Base-by-base conservation (phyloP, 2,329 filamentous ascomycete genomes). In the Catunica adiposa region DNA sequence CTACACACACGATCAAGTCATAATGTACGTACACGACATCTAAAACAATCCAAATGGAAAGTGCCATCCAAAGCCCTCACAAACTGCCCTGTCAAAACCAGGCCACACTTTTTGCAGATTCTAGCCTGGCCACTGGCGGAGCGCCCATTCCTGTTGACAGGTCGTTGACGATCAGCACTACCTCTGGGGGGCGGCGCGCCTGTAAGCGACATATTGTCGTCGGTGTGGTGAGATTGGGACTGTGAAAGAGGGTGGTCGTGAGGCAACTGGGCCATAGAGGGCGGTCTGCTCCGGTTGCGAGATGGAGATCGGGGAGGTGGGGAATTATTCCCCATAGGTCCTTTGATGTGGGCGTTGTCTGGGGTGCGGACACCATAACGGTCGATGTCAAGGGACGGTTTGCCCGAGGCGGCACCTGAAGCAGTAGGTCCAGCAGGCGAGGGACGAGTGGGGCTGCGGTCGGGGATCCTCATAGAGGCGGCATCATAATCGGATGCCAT, bases 21-120 rank as follows among this genome's bases (percentile, higher is more conserved):
- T 6, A 23, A 48, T 51, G 26, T 34, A 77, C 82, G 72, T 78
- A 96, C 90, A 71, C 88, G 80, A 69, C 92, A 98, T 67, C 88
- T 94, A 71, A 98, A 98, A 75, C 92, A 98, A 68, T 98, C 90
- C 61, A 98, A 72, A 72, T 98, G 92, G 68, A 88, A 98, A 54
- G 90, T 97, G 57, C 89, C 89, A 55, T 89, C 88, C 56, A 98
- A 71, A 48, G 92, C 92, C 63, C 92, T 81, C 61, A 98, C 92
- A 67, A 97, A 98, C 69, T 98, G 92, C 46, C 92, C 92, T 1
- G 88, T 94, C 67, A 98, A 74, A 55, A 83, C 76, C 67, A 90
- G 85, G 61, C 82, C 82, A 66, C 92, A 98, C 69, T 95, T 96
- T 64, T 88, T 89, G 70, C 86, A 90, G 40, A 78, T 73, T 61